These are phyloP conservation scores for Pythium dissotocum DNA, from an alignment of 352 stramenopile genomes.

Conservation along the genomic window DNA sequence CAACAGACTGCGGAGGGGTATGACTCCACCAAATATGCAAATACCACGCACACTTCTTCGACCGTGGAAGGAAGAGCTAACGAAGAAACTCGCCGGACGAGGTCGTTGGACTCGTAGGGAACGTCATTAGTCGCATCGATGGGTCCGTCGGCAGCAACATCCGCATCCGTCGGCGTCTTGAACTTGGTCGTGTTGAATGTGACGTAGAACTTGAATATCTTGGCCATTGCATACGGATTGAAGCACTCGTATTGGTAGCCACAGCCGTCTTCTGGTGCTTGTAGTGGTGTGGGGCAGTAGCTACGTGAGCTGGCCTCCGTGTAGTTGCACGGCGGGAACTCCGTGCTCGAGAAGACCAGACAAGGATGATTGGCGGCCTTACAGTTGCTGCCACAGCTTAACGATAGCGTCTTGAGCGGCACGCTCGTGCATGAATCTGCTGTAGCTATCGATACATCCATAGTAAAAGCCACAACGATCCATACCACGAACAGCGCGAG, in stretches of 20 bases:
- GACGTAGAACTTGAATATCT: constrained; percentile 22
- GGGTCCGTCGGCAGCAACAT: neutral
- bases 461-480: neutral
- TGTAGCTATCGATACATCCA: neutral
- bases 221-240: neutral
- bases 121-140: neutral
- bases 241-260: constrained; percentile 24
- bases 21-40: neutral
- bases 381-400: constrained; percentile 17
- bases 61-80: neutral
- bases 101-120: constrained; percentile 16
- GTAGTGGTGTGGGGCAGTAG: neutral
- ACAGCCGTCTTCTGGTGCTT: neutral
- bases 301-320: neutral
- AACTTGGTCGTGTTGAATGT: constrained; percentile 8
- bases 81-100: constrained; percentile 13
- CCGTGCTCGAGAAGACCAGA: neutral
- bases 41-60: constrained; percentile 12
- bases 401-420: constrained; percentile 12
- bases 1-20: too few species aligned
- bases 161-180: neutral
- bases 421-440: neutral
- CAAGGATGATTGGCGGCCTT: neutral
- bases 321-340: neutral
- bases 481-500: neutral